Evolutionary conservation across 768 basidiomycete genomes (phyloP).

Genomic region (Suillus cothurnatus): DNA sequence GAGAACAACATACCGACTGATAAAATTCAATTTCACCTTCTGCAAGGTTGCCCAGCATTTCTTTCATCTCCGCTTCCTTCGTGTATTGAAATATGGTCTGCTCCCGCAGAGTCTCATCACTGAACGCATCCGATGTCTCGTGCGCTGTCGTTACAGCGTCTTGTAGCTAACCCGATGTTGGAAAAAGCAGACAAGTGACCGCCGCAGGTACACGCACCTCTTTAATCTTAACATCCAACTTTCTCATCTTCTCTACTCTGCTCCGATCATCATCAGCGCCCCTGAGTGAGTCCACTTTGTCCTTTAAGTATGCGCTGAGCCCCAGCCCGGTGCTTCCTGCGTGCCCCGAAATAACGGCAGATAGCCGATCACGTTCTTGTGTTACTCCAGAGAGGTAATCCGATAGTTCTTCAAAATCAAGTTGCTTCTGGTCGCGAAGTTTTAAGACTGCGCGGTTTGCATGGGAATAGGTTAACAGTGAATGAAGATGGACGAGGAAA

Average conservation of each 20-base stretch:
- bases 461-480: slow-evolving; percentile 90
- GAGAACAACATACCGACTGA: slow-evolving; percentile 60
- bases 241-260: slow-evolving; percentile 90
- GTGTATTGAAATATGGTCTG: slow-evolving; percentile 87
- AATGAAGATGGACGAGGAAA: slow-evolving; percentile 87
- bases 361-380: slow-evolving; percentile 87
- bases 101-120: slow-evolving; percentile 91
- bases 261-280: slow-evolving; percentile 94
- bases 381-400: slow-evolving; percentile 94
- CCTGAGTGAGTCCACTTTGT: slow-evolving; percentile 87
- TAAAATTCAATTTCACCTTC: slow-evolving; percentile 97
- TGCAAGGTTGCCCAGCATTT: slow-evolving; percentile 84
- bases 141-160: slow-evolving; percentile 95
- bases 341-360: slow-evolving; percentile 88
- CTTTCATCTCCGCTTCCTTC: slow-evolving; percentile 97
- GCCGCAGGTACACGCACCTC: slow-evolving; percentile 57
- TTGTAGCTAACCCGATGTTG: slow-evolving; percentile 64
- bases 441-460: slow-evolving; percentile 94
- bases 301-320: slow-evolving; percentile 86
- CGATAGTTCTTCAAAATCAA: slow-evolving; percentile 97
- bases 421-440: slow-evolving; percentile 96
- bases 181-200: background rate
- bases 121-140: slow-evolving; percentile 96
- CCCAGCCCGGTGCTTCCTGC: slow-evolving; percentile 85
- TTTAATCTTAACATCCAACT: slow-evolving; percentile 92